These are phyloP conservation scores for Podochytrium sp. DNA, from an alignment of 192 early-diverging fungal genomes.

Conservation along the genomic window DNA sequence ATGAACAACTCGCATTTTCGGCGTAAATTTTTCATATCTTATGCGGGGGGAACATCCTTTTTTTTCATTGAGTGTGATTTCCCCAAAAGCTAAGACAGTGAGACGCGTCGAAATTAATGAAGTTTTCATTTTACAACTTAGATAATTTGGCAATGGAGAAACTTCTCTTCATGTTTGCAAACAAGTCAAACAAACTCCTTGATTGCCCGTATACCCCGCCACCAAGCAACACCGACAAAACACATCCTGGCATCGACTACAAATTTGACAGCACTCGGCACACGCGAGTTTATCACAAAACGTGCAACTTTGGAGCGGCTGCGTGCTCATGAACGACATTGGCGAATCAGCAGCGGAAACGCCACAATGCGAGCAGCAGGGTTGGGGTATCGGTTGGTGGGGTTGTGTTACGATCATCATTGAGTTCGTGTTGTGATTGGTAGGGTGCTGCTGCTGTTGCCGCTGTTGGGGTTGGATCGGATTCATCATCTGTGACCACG, in stretches of 20 bases:
- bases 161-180: background rate
- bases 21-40: too few relatives aligned
- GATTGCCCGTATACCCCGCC: background rate
- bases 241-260: conserved; percentile 9
- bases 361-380: background rate
- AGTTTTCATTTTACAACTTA: background rate
- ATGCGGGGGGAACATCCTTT: too few relatives aligned
- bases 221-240: conserved; percentile 2
- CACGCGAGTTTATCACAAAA: conserved; percentile 13
- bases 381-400: background rate
- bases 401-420: too few relatives aligned
- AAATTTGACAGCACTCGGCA: conserved; percentile 2
- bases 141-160: background rate
- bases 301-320: background rate
- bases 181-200: conserved; percentile 6
- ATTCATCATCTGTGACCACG: background rate
- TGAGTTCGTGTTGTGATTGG: too few relatives aligned
- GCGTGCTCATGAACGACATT: conserved; percentile 18
- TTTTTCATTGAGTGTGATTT: background rate
- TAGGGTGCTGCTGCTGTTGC: background rate
- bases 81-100: background rate
- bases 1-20: background rate
- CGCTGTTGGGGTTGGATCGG: background rate
- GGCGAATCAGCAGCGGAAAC: background rate
- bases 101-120: background rate